Base-by-base conservation (phyloP, 805 yeast species). In the Yarrowia sp. region DNA sequence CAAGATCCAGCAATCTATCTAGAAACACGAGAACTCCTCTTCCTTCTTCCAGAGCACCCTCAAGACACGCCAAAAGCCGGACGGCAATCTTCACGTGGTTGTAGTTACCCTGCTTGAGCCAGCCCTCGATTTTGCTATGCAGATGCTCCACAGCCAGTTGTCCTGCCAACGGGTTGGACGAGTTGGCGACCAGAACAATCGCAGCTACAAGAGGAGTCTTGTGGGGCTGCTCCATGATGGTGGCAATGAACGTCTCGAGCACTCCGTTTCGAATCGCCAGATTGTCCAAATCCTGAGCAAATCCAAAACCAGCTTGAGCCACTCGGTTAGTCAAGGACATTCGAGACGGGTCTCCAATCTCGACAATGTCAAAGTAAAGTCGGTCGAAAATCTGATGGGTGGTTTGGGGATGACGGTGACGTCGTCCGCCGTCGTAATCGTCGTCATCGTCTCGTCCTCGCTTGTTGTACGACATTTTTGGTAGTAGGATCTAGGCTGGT, bases 221-320 rank as follows among this genome's bases (percentile, higher is more conserved):
- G 68, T 92, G 96, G 0, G 99, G 98, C 75, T 93, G 97, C 75
- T 95, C 98, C 30, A 83, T 76, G 11, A 88, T 80, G 48, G 89
- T 82, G 2, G 96, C 90, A 64, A 82, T 81, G 26, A 92, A 72
- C 1, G 90, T 88, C 56, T 81, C 80, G 66, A 90, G 76, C 21
- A 90, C 77, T 3, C 87, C 83, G 35, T 76, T 77, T 66, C 90
- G 83, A 38, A 88, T 81, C 70, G 89, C 85, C 70, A 84, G 85
- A 17, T 65, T 49, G 65, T 89, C 86, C 49, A 89, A 81, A 19
- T 61, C 64, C 36, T 63, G 62, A 8, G 66, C 70, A 36, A 74
- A 81, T 83, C 68, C 80, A 78, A 63, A 80, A 73, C 68, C 77
- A 33, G 68, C 69, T 67, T 66, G 70, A 66, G 44, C 73, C 67